Conservation (phyloP, 2,329 filamentous ascomycete genomes). For the Pseudogymnoascus sp. region DNA sequence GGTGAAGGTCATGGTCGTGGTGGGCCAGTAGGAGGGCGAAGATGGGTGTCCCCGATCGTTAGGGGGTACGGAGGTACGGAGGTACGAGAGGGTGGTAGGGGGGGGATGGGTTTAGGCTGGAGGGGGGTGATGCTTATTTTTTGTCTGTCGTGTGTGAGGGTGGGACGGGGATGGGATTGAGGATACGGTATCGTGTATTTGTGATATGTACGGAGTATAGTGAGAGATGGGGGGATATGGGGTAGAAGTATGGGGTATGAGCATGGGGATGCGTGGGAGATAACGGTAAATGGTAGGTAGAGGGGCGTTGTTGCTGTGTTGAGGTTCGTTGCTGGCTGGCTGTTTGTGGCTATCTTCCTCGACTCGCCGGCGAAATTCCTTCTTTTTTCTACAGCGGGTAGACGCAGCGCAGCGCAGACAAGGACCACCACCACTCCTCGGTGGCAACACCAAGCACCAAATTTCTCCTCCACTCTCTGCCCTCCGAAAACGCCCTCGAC, state of each 20-base stretch:
- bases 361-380: not conserved
- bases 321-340: not conserved
- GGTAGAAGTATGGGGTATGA: not conserved
- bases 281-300: no score
- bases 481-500: conserved; percentile 3
- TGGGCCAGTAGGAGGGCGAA: not conserved
- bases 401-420: not conserved
- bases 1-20: not conserved
- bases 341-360: not conserved
- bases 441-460: not conserved
- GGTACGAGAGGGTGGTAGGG: no score
- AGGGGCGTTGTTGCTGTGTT: not conserved
- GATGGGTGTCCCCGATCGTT: not conserved
- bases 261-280: not conserved
- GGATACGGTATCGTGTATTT: not conserved
- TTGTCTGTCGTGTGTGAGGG: not conserved
- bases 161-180: not conserved
- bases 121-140: not conserved
- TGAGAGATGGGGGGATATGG: not conserved
- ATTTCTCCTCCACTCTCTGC: not conserved
- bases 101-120: not conserved
- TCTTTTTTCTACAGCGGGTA: not conserved
- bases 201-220: not conserved
- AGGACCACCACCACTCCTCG: not conserved
- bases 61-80: not conserved